These are phyloP conservation scores for Paraphoma chrysanthemicola DNA, from an alignment of 2,329 filamentous ascomycete species.

Conservation along the genomic window DNA sequence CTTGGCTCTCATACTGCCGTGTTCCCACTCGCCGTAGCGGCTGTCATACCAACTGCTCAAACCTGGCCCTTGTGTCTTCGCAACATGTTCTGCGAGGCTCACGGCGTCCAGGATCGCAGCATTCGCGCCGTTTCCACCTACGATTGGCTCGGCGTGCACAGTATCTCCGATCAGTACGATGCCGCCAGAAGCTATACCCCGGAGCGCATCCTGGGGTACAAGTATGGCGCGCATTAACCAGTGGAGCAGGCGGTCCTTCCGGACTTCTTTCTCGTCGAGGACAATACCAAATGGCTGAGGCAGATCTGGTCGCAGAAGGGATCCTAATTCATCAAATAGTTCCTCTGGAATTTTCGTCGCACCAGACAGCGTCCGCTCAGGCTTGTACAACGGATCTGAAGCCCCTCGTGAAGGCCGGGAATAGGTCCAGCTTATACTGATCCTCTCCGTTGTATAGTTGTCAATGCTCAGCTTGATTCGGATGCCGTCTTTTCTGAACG, in stretches of 20 bases:
- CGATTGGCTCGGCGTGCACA: conserved; percentile 49
- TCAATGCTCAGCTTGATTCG: conserved; percentile 45
- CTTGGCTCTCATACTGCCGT: neutral
- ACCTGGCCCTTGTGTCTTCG: neutral
- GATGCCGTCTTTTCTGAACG: conserved; percentile 22
- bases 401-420: conserved; percentile 41
- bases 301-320: conserved; percentile 24
- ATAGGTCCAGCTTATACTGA: conserved; percentile 50
- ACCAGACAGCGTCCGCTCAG: conserved; percentile 35
- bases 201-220: conserved; percentile 23
- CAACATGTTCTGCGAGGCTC: conserved; percentile 24
- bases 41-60: neutral
- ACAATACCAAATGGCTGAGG: conserved; percentile 38
- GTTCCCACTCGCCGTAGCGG: neutral
- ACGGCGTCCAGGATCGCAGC: conserved; percentile 49
- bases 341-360: conserved; percentile 45
- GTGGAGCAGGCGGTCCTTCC: conserved; percentile 45
- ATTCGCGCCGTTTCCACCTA: conserved; percentile 52
- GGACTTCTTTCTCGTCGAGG: conserved; percentile 41
- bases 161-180: conserved; percentile 46
- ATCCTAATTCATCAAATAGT: conserved; percentile 44
- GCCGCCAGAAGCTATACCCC: conserved; percentile 11
- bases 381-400: conserved; percentile 44
- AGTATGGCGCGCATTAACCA: conserved; percentile 52
- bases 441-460: conserved; percentile 21